A percentile compares a stretch with the other conserved stretches of the same genome.
phyloP scores from a whole-genome alignment of 1,284 basidiomycete genomes.

The Pseudozyma thailandica region DNA sequence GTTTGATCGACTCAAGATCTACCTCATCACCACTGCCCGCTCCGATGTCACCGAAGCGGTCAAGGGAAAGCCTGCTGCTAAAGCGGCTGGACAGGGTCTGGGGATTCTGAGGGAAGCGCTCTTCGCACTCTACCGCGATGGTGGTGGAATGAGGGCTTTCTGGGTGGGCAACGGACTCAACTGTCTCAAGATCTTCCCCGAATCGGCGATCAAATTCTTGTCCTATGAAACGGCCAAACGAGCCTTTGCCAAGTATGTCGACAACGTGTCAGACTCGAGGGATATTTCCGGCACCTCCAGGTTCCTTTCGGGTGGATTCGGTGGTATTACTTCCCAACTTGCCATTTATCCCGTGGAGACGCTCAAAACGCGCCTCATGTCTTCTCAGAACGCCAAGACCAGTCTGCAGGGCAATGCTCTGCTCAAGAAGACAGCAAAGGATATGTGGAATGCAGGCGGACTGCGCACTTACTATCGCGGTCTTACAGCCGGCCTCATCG shows the following conservation, averaged over 20 bases:
- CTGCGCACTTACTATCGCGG: conserved; percentile 89
- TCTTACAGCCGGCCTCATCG: conserved; percentile 74
- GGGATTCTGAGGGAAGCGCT: conserved; percentile 80
- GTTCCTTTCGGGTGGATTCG: conserved; percentile 94
- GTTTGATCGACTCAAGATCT: conserved; percentile 96
- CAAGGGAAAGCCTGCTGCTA: conserved; percentile 30
- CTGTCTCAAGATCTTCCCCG: conserved; percentile 89
- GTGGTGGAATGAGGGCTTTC: conserved; percentile 83
- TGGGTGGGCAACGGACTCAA: conserved; percentile 80
- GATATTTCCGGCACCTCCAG: conserved; percentile 91
- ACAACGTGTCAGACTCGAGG: conserved; percentile 85
- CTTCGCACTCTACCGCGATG: conserved; percentile 80
- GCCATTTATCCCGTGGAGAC: conserved; percentile 68
- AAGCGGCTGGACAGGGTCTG: conserved; percentile 46
- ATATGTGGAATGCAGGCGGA: conserved; percentile 82
- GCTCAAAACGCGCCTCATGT: conserved; percentile 74
- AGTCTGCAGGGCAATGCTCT: conserved; percentile 73
- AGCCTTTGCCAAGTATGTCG: conserved; percentile 89
- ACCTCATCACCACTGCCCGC: conserved; percentile 82
- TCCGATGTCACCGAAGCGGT: conserved; percentile 22
- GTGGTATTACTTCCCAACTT: conserved; percentile 94
- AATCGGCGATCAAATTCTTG: conserved; percentile 93
- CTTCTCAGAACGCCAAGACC: conserved; percentile 74
- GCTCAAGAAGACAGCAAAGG: conserved; percentile 74
- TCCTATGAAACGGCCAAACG: conserved; percentile 96